Percentiles rank a stretch among this genome's conserved stretches.
Conservation (phyloP, 2,329 filamentous ascomycete species). For the Thelonectria rubi region DNA sequence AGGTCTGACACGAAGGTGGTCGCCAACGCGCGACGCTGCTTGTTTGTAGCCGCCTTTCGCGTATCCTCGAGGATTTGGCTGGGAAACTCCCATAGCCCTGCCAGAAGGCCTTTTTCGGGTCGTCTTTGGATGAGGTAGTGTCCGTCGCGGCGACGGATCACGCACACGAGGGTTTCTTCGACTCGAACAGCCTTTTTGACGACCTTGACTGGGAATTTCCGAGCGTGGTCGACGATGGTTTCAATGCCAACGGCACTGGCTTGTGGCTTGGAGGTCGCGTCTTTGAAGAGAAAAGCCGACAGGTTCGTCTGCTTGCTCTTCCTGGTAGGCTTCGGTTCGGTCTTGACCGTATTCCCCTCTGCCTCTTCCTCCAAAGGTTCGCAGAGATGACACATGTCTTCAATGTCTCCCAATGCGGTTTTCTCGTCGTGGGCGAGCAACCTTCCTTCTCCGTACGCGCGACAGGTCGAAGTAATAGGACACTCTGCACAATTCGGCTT, state of each 20-base stretch:
- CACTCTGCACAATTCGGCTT: conserved; percentile 64
- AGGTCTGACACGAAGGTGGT: conserved; percentile 45
- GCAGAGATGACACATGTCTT: conserved; percentile 61
- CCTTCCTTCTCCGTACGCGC: conserved; percentile 59
- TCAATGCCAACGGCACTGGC: conserved; percentile 42
- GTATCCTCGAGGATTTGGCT: conserved; percentile 50
- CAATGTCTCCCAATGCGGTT: conserved; percentile 53
- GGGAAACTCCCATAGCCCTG: conserved; percentile 66
- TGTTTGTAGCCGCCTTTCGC: conserved; percentile 33
- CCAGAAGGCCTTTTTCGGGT: conserved; percentile 63
- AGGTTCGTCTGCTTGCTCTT: conserved; percentile 45
- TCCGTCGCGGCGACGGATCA: conserved; percentile 55
- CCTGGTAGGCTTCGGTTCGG: conserved; percentile 19
- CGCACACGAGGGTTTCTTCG: conserved; percentile 64
- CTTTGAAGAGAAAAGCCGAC: conserved; percentile 49
- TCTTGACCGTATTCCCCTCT: conserved; percentile 8
- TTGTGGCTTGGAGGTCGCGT: conserved; percentile 18
- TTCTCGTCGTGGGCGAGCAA: conserved; percentile 39
- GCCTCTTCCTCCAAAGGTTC: conserved; percentile 55
- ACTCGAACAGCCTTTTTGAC: conserved; percentile 62
- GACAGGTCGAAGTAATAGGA: conserved; percentile 61
- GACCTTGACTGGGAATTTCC: conserved; percentile 60
- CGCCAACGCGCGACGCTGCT: conserved; percentile 51
- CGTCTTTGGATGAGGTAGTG: conserved; percentile 60
- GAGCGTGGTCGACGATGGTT: conserved; percentile 55